Base-by-base conservation (phyloP, 163 green algal species). In the Chloromonas sp. region DNA sequence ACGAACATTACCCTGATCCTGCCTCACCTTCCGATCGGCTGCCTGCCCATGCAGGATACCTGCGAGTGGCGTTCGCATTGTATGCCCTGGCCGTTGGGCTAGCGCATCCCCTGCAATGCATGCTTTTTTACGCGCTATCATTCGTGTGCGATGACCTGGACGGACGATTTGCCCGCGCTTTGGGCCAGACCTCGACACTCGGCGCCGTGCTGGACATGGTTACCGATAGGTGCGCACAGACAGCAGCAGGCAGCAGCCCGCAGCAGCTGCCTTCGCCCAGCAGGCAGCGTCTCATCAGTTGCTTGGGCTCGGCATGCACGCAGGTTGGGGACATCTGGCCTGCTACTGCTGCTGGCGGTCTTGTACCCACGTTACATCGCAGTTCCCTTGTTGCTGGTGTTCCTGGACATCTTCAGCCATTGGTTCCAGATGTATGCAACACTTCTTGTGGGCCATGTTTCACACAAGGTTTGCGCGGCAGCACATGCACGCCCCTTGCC, bases 201-300 rank as follows among this genome's bases (percentile, higher is more conserved):
- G 97, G 97, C 0, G 92, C 92, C 3, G 94, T 99, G 58, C 90
- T 99, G 0, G 97, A 99, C 88, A 99, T 99, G 97, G 96, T 99
- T 2, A 99, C 96, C 1, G 97, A 99, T 92, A 95, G 94, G 93
- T 92, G 36, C 36, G 36, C 36, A 36, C 36, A 36, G 36, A 36
- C 36, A 61, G 57, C 70, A 61, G 14, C 60, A 70, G 14, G 13
- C 59, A 57, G 14, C 14, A 78, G 2, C 60, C 36, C 36, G 15
- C 14, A 70, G 14, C 62, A 70, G 0, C 59, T 61, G 81, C 57
- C 11, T 76, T 76, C 5, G 66, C 66, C 36, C 36, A 36, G 36
- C 36, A 36, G 36, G 36, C 36, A 36, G 36, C 36, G 36, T 36
- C 36, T 36, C 36, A 36, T 36, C 36, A 36, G 36, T 36, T 36